Evolutionary conservation across 2,329 filamentous ascomycete genomes (phyloP), one percentile per base, ranked within the genome.

Genomic region (Alternaria sp.): DNA sequence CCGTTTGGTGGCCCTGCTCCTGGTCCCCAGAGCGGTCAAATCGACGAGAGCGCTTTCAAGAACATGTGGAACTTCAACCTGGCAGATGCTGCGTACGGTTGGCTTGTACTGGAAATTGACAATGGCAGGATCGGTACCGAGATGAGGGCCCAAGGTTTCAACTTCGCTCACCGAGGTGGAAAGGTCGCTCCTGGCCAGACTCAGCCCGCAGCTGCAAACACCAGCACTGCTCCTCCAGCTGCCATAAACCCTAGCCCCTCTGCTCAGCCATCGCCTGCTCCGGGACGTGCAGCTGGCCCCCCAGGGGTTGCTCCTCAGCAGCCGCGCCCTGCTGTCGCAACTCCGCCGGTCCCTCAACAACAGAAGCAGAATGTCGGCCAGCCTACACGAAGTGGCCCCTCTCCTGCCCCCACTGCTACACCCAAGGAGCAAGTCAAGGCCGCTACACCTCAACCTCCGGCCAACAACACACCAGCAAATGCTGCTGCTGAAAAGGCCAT

Each of bases 51-150:
- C 72, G 95, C 95, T 1, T 99, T 99, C 86, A 99, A 99, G 84
- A 99, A 99, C 78, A 98, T 98, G 95, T 99, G 95, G 95, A 99
- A 99, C 80, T 99, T 99, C 81, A 98, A 98, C 78, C 80, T 99
- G 66, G 95, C 95, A 29, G 95, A 99, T 81, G 95, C 95, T 54
- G 94, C 95, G 21, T 99, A 98, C 77, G 95, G 95, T 61, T 99
- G 93, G 84, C 84, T 99, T 51, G 93, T 98, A 14, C 81, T 99
- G 57, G 95, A 99, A 77, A 90, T 99, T 60, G 95, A 99, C 75
- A 91, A 93, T 73, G 95, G 95, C 51, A 89, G 95, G 41, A 98
- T 99, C 69, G 95, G 93, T 45, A 99, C 95, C 0, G 95, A 99
- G 80, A 99, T 99, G 95, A 89, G 93, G 63, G 95, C 95, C 23